Conservation (phyloP, 176 grass and related monocot species). For the Carex parvula region DNA sequence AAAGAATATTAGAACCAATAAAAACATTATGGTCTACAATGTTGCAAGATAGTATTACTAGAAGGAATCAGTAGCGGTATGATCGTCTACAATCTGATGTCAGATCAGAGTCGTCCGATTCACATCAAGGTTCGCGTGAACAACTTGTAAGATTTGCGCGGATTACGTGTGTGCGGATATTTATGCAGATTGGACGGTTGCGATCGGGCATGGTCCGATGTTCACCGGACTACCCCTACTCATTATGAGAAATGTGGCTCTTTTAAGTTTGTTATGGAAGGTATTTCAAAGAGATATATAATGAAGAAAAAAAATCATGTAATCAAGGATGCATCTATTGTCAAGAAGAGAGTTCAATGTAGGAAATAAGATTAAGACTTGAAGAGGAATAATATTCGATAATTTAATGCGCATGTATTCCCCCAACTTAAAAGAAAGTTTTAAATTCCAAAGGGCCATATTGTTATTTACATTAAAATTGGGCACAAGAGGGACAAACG, state of each 20-base stretch:
- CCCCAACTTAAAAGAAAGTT: neutral
- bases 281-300: neutral
- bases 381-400: neutral
- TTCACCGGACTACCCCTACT: too few species aligned
- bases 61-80: too few species aligned
- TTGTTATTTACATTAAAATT: neutral
- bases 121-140: too few species aligned
- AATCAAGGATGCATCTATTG: neutral
- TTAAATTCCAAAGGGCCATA: neutral
- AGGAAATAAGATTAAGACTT: too few species aligned
- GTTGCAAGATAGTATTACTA: neutral
- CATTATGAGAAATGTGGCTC: neutral
- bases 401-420: neutral
- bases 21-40: neutral
- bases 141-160: too few species aligned
- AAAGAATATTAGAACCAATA: conserved; percentile 6
- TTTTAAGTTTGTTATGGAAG: neutral
- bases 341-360: too few species aligned
- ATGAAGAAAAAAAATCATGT: neutral
- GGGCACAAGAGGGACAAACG: too few species aligned
- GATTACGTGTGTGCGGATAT: too few species aligned
- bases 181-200: too few species aligned
- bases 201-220: too few species aligned
- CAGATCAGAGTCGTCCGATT: too few species aligned
- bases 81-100: too few species aligned